These are phyloP conservation scores for Albugo candida DNA, from an alignment of 352 stramenopile genomes.

Conservation along the genomic window DNA sequence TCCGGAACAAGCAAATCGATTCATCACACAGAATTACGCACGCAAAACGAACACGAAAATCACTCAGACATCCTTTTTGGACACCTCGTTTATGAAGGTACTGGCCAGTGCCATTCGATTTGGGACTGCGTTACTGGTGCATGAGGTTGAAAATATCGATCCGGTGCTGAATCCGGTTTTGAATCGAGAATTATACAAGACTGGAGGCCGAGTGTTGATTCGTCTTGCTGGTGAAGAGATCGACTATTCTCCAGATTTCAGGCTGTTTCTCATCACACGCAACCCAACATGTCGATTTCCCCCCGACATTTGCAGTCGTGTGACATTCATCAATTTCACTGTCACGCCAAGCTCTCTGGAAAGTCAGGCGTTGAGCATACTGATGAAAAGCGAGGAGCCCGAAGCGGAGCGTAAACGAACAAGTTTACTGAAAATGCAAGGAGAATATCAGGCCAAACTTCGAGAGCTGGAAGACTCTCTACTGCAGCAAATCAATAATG, in stretches of 20 bases:
- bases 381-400: conserved; percentile 94
- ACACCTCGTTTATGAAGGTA: conserved; percentile 99
- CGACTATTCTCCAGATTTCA: conserved; percentile 98
- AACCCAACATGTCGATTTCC: conserved; percentile 94
- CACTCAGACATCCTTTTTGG: conserved; percentile 97
- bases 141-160: conserved; percentile 99
- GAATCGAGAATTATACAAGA: conserved; percentile 98
- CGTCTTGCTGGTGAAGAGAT: conserved; percentile 97
- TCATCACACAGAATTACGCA: conserved; percentile 95
- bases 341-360: conserved; percentile 97
- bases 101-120: conserved; percentile 98
- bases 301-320: conserved; percentile 96
- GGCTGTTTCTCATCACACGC: conserved; percentile 96
- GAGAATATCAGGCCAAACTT: conserved; percentile 94
- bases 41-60: conserved; percentile 85
- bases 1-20: conserved; percentile 95
- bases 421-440: conserved; percentile 93
- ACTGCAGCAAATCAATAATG: conserved; percentile 95
- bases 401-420: conserved; percentile 94
- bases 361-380: conserved; percentile 87
- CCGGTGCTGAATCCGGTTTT: conserved; percentile 98
- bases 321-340: conserved; percentile 99
- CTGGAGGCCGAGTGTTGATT: conserved; percentile 93
- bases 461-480: conserved; percentile 96
- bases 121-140: conserved; percentile 94